These are phyloP conservation scores for Monosporascus cannonballus DNA, from an alignment of 2,329 filamentous ascomycete species.

Conservation along the genomic window DNA sequence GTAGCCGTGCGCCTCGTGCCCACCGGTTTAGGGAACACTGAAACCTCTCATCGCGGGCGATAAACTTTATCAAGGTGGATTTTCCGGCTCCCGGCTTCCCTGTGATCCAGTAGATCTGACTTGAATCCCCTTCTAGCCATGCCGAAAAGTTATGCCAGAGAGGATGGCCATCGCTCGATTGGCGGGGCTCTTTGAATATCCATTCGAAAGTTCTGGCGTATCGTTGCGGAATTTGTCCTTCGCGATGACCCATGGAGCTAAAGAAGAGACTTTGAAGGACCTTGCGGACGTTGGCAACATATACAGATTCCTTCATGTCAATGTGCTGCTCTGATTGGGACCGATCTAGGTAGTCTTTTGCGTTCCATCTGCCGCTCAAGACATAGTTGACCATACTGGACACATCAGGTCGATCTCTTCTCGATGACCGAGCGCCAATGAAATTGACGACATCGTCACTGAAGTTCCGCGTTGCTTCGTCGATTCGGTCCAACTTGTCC, in stretches of 20 bases:
- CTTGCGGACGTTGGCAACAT: neutral
- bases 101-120: conserved; percentile 11
- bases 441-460: neutral
- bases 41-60: conserved; percentile 1
- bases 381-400: neutral
- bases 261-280: conserved; percentile 4
- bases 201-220: conserved; percentile 3
- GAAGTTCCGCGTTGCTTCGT: neutral
- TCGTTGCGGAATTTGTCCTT: conserved; percentile 1
- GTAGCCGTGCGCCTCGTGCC: neutral
- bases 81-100: conserved; percentile 14
- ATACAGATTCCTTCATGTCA: no score
- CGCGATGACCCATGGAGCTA: neutral
- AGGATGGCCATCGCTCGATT: neutral
- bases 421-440: neutral
- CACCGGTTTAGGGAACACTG: neutral
- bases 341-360: neutral
- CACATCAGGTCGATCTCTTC: neutral
- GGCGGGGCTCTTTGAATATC: conserved; percentile 3
- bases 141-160: conserved; percentile 2
- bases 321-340: neutral
- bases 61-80: conserved; percentile 13
- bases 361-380: neutral
- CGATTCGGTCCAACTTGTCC: neutral
- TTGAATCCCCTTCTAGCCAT: conserved; percentile 1